phyloP scores from a whole-genome alignment of 2,329 filamentous ascomycete genomes.

The Hirsutella rhossiliensis region DNA sequence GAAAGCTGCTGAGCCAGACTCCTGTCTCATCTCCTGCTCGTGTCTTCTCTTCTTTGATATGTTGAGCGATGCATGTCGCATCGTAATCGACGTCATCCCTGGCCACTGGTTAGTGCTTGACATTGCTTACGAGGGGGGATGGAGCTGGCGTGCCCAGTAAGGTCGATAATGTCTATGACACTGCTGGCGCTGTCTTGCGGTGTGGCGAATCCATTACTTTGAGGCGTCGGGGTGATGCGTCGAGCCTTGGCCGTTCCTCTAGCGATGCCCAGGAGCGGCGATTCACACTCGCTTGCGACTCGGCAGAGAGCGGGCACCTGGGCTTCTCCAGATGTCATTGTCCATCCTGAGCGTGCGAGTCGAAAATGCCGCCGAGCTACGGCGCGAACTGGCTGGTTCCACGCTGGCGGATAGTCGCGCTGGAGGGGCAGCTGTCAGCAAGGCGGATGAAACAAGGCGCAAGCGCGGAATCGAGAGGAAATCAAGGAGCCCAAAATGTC shows the following conservation, averaged over 20 bases:
- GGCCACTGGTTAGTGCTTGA: constrained; percentile 7
- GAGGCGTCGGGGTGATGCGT: constrained; percentile 14
- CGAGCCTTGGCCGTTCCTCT: constrained; percentile 18
- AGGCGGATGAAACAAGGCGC: neutral
- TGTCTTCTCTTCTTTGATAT: constrained; percentile 21
- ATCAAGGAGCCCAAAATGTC: too few relatives aligned
- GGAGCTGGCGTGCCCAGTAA: constrained; percentile 23
- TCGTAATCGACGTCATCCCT: constrained; percentile 21
- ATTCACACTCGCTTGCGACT: constrained; percentile 16
- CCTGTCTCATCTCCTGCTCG: constrained; percentile 11
- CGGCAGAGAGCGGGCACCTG: constrained; percentile 10
- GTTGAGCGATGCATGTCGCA: constrained; percentile 17
- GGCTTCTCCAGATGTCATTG: constrained; percentile 4
- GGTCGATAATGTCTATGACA: constrained; percentile 24
- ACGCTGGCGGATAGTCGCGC: neutral
- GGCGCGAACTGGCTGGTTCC: neutral
- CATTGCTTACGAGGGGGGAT: neutral
- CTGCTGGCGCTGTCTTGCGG: constrained; percentile 2
- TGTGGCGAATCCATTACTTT: neutral
- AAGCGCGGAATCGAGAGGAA: too few relatives aligned
- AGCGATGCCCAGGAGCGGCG: constrained; percentile 6
- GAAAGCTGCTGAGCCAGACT: constrained; percentile 16
- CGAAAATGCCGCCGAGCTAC: constrained; percentile 8
- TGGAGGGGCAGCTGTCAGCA: neutral
- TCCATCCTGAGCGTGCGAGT: constrained; percentile 4